Conservation (phyloP, 352 stramenopile genomes). For the Phytophthora ramorum region DNA sequence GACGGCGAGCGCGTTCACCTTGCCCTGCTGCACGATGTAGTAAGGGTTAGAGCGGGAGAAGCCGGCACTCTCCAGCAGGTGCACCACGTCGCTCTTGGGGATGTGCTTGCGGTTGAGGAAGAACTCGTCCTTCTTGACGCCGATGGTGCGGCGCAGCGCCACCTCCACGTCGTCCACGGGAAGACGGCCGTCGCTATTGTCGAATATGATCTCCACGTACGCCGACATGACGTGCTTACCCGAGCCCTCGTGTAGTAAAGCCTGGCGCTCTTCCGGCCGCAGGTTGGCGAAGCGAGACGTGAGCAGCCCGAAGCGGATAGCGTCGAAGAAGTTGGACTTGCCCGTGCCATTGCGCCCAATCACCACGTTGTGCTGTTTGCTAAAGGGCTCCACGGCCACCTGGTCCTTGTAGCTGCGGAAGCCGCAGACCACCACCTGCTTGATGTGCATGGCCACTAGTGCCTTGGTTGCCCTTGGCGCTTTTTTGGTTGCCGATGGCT, state of each 20-base stretch:
- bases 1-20: slow-evolving; percentile 98
- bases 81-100: slow-evolving; percentile 98
- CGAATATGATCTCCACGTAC: slow-evolving; percentile 99
- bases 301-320: slow-evolving; percentile 98
- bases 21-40: slow-evolving; percentile 99
- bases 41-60: slow-evolving; percentile 99
- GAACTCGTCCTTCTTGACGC: slow-evolving; percentile 99
- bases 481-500: neutral
- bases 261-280: slow-evolving; percentile 91
- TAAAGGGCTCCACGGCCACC: slow-evolving; percentile 91
- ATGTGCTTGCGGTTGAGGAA: slow-evolving; percentile 99
- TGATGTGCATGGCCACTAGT: slow-evolving; percentile 93
- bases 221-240: slow-evolving; percentile 96
- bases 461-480: neutral
- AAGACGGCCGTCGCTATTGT: slow-evolving; percentile 98
- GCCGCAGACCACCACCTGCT: slow-evolving; percentile 95
- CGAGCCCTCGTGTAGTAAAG: slow-evolving; percentile 96
- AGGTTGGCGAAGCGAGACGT: slow-evolving; percentile 93
- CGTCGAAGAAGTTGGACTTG: slow-evolving; percentile 99
- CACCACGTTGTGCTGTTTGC: slow-evolving; percentile 96
- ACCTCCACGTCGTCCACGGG: slow-evolving; percentile 94
- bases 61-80: slow-evolving; percentile 98
- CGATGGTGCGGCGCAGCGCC: slow-evolving; percentile 97
- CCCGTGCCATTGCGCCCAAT: slow-evolving; percentile 98
- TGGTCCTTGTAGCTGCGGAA: slow-evolving; percentile 96